These are phyloP conservation scores for Lepidopterella palustris DNA, from an alignment of 495 filamentous ascomycete species.

Conservation along the genomic window DNA sequence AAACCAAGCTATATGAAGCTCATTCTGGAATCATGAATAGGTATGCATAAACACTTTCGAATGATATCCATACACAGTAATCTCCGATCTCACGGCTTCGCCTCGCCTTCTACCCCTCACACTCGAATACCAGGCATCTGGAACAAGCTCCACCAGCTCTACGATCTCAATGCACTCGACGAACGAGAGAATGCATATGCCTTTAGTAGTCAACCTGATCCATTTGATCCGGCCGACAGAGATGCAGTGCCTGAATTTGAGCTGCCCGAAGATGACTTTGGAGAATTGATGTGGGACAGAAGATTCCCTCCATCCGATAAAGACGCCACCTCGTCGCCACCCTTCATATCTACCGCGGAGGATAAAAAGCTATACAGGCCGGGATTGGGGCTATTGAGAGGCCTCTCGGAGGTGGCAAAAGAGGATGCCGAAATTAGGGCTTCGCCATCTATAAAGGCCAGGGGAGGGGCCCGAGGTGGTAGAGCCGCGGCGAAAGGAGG, in stretches of 20 bases:
- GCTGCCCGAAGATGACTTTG: slow-evolving; percentile 72
- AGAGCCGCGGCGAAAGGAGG: slow-evolving; percentile 24
- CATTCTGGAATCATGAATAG: slow-evolving; percentile 45
- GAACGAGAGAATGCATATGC: slow-evolving; percentile 54
- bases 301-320: slow-evolving; percentile 38
- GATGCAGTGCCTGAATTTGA: slow-evolving; percentile 60
- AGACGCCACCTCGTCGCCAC: slow-evolving; percentile 50
- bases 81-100: slow-evolving; percentile 80
- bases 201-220: slow-evolving; percentile 19
- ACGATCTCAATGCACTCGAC: slow-evolving; percentile 83
- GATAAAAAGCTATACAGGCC: slow-evolving; percentile 24
- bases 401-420: slow-evolving; percentile 8
- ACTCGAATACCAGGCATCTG: slow-evolving; percentile 87
- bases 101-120: slow-evolving; percentile 57
- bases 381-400: slow-evolving; percentile 17
- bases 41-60: slow-evolving; percentile 96
- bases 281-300: slow-evolving; percentile 63
- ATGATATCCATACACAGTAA: slow-evolving; percentile 85
- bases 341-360: slow-evolving; percentile 33
- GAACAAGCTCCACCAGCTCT: slow-evolving; percentile 75
- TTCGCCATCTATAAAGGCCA: slow-evolving; percentile 27
- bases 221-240: slow-evolving; percentile 53
- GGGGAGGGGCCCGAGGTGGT: slow-evolving; percentile 18
- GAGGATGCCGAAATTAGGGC: slow-evolving; percentile 32
- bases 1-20: neutral